These are phyloP conservation scores for Erysimum pusillum DNA, from an alignment of 441 rosid genomes.

Conservation along the genomic window DNA sequence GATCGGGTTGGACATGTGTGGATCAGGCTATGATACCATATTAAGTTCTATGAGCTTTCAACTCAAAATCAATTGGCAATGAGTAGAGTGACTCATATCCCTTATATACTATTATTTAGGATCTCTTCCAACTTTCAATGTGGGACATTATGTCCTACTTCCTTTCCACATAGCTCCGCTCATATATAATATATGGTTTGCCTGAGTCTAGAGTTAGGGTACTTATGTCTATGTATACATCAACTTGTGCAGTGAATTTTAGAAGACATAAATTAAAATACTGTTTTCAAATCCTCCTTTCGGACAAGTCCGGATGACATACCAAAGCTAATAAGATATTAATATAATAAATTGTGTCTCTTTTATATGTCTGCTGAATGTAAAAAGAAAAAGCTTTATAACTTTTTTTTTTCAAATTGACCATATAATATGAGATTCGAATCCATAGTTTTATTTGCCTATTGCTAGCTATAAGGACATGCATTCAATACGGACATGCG, in stretches of 20 bases:
- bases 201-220: constrained; percentile 20
- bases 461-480: background rate
- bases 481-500: background rate
- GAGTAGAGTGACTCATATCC: too few relatives aligned
- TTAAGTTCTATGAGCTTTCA: too few relatives aligned
- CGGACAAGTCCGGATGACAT: background rate
- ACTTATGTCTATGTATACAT: constrained; percentile 25
- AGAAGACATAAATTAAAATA: constrained; percentile 25
- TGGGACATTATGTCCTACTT: too few relatives aligned
- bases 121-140: too few relatives aligned
- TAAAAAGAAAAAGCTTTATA: background rate
- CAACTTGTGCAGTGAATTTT: constrained; percentile 42
- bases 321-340: background rate
- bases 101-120: too few relatives aligned
- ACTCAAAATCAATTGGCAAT: too few relatives aligned
- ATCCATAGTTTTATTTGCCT: background rate
- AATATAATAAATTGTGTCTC: background rate
- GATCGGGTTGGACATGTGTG: too few relatives aligned
- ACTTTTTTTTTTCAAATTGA: background rate
- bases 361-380: background rate
- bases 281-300: constrained; percentile 7
- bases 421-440: background rate
- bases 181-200: background rate
- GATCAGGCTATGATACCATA: too few relatives aligned
- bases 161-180: too few relatives aligned